Conservation (phyloP, 2,329 filamentous ascomycete species). For the Colletotrichum liriopes region DNA sequence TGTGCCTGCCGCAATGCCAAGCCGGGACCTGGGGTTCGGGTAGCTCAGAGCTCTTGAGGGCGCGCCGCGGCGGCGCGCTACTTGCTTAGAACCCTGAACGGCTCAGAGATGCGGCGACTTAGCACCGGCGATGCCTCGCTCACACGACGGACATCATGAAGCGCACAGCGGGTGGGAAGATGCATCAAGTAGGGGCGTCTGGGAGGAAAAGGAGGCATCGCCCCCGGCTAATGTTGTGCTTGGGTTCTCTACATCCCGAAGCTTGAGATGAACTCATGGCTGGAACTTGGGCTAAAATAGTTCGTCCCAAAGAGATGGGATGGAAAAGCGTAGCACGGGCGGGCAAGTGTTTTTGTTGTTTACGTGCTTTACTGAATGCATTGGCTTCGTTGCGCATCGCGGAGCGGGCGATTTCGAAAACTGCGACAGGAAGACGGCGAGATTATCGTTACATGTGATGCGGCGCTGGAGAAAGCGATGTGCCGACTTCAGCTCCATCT, state of each 20-base stretch:
- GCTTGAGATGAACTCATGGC: not conserved
- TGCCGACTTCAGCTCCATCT: not conserved
- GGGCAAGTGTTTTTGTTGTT: not conserved
- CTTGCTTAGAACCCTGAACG: not conserved
- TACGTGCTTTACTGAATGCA: not conserved
- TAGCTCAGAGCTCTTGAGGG: not conserved
- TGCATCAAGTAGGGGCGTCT: not conserved
- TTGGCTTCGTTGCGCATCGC: not conserved
- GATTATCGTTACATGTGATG: not conserved
- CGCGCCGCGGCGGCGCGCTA: not conserved
- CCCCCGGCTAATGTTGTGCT: not conserved
- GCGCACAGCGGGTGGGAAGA: not conserved
- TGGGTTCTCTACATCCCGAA: not conserved
- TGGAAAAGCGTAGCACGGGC: not conserved
- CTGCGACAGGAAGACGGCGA: not conserved
- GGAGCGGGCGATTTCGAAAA: not conserved
- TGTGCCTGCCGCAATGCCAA: not conserved
- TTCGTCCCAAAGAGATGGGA: not conserved
- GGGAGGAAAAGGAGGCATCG: not conserved
- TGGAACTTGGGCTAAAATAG: not conserved
- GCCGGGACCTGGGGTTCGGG: not conserved
- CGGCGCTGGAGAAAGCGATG: not conserved
- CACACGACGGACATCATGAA: not conserved
- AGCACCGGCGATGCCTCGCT: not conserved
- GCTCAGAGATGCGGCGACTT: not conserved